A percentile compares a stretch with the other conserved stretches of the same genome.
Evolutionary conservation across 2,329 filamentous ascomycete species (phyloP).

Genomic region (Fusarium newnesense): DNA sequence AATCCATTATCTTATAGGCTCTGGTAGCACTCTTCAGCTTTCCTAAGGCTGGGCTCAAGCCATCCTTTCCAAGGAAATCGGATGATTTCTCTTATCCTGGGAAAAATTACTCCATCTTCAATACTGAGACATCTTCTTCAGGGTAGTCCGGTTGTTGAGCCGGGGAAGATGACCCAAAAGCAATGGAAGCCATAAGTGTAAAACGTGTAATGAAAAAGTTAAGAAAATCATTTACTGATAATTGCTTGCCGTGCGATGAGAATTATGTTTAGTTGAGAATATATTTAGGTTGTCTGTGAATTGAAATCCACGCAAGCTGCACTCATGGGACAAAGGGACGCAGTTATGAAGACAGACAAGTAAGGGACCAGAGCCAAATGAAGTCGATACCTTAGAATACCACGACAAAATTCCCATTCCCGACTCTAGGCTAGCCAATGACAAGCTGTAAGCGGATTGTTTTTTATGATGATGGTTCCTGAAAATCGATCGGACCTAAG

Average conservation of each 20-base stretch:
- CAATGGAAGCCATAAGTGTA: background rate
- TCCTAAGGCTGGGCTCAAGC: background rate
- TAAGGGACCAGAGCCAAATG: background rate
- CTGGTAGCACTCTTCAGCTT: background rate
- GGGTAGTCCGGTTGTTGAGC: background rate
- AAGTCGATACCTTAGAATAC: background rate
- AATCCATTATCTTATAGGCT: constrained; percentile 3
- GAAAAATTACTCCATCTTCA: background rate
- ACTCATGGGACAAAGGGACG: background rate
- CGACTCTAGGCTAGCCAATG: background rate
- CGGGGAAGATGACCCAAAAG: background rate
- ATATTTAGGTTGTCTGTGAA: background rate
- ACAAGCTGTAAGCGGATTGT: background rate
- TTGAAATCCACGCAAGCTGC: background rate
- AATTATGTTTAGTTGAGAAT: background rate
- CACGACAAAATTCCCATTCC: background rate
- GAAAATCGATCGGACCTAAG: constrained; percentile 18
- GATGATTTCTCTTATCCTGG: background rate
- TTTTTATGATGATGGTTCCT: constrained; percentile 9
- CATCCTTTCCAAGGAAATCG: background rate
- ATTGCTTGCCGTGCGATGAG: too few species aligned
- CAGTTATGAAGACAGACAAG: background rate
- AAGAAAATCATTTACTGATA: background rate
- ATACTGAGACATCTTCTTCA: background rate
- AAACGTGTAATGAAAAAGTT: background rate